These are phyloP conservation scores for Ascochyta fabae DNA, from an alignment of 2,329 filamentous ascomycete species.

Conservation along the genomic window DNA sequence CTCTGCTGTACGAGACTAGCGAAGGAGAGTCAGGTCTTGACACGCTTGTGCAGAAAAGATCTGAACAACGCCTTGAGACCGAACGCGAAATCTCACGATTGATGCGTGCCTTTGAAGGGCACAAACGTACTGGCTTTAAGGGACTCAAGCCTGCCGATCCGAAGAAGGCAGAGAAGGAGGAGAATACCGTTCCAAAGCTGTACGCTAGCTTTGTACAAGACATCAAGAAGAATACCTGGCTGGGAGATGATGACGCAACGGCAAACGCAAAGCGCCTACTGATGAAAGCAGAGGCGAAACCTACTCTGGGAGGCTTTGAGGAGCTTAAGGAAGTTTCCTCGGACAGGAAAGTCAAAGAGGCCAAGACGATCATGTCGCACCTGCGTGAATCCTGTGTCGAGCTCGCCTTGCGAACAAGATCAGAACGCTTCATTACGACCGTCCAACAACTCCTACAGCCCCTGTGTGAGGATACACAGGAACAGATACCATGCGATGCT, in stretches of 20 bases:
- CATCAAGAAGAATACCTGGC: conserved; percentile 20
- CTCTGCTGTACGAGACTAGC: conserved; percentile 28
- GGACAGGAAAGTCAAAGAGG: conserved; percentile 5
- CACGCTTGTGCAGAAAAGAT: conserved; percentile 21
- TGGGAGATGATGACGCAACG: conserved; percentile 32
- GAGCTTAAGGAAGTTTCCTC: conserved; percentile 9
- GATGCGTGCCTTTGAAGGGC: conserved; percentile 27
- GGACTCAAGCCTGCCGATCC: conserved; percentile 8
- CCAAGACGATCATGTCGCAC: conserved; percentile 30
- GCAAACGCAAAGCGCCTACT: conserved; percentile 17
- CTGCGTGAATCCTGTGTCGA: conserved; percentile 29
- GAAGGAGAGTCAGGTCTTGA: conserved; percentile 24
- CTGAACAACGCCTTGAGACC: conserved; percentile 18
- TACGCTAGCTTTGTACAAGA: conserved; percentile 29
- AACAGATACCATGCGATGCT: conserved; percentile 23
- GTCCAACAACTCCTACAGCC: conserved; percentile 21
- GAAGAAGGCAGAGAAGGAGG: conserved; percentile 9
- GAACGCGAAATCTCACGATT: conserved; percentile 21
- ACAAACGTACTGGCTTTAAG: conserved; percentile 12
- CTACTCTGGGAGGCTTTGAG: conserved; percentile 5
- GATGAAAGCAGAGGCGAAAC: conserved; percentile 10
- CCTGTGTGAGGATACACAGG: background rate
- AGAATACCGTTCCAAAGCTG: conserved; percentile 17
- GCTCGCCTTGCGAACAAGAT: conserved; percentile 25
- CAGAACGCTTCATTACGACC: conserved; percentile 31